Conservation (phyloP, 2,329 filamentous ascomycete genomes). For the Fusarium beomiforme region DNA sequence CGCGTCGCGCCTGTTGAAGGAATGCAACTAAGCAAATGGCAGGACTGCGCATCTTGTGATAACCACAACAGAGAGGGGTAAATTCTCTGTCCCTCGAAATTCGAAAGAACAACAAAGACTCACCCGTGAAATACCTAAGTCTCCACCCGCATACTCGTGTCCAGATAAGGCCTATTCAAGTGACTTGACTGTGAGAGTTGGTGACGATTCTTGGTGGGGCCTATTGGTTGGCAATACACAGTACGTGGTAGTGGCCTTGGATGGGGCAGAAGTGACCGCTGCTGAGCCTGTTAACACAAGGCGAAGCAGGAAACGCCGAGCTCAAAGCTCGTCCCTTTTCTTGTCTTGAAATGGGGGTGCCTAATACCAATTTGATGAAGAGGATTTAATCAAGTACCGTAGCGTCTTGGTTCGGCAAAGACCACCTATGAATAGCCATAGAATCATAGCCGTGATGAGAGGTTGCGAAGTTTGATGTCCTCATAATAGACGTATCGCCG, state of each 20-base stretch:
- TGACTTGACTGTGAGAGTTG: constrained; percentile 12
- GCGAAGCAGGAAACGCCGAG: constrained; percentile 26
- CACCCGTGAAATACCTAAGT: background rate
- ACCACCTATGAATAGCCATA: constrained; percentile 17
- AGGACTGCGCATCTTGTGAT: constrained; percentile 2
- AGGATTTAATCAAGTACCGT: background rate
- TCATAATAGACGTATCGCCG: background rate
- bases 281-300: constrained; percentile 22
- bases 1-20: constrained; percentile 2
- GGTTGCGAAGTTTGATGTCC: background rate
- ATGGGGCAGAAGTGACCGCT: constrained; percentile 11
- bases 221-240: constrained; percentile 8
- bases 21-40: constrained; percentile 13
- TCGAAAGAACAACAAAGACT: background rate
- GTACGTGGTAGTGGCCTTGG: background rate
- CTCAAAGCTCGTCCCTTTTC: constrained; percentile 10
- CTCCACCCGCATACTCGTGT: background rate
- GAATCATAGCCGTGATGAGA: constrained; percentile 10
- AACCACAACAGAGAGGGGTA: background rate
- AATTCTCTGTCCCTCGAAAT: background rate
- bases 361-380: constrained; percentile 7
- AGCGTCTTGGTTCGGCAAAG: constrained; percentile 5
- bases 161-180: background rate
- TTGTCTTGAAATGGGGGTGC: background rate
- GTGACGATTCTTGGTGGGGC: constrained; percentile 29